Evolutionary conservation across 2,329 filamentous ascomycete species (phyloP), one percentile per base, ranked within the genome.

Genomic region (Erysiphe pisi): DNA sequence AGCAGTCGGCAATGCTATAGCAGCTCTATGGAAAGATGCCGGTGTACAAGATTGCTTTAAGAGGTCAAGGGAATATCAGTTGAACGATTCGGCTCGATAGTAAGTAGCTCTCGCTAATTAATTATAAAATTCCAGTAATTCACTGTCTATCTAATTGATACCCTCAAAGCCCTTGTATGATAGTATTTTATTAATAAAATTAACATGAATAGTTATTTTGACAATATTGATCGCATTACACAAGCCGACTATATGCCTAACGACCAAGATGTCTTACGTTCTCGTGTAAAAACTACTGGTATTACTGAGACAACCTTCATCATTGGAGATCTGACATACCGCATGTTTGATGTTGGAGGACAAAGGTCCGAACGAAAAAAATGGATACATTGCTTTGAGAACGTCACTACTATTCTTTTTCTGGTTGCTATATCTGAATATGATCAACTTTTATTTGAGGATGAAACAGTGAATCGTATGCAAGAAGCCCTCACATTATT

Each of bases 271-370:
- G 91, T 98, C 80, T 87, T 98, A 76, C 92, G 95, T 80, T 96
- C 94, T 77, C 89, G 94, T 83, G 84, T 98, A 84, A 89, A 94
- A 81, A 98, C 94, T 31, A 98, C 95, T 14, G 94, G 94, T 82
- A 98, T 98, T 81, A 98, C 93, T 77, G 94, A 98, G 83, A 97
- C 94, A 2, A 89, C 94, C 78, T 98, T 98, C 83, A 93, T 97
- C 83, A 88, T 97, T 52, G 93, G 93, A 78, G 91, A 95, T 82
- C 88, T 97, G 80, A 97, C 93, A 78, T 98, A 97, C 85, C 91
- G 94, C 80, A 98, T 98, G 90, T 91, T 92, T 83, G 90, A 92
- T 81, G 90, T 92, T 76, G 90, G 90, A 82, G 90, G 90, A 80
- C 90, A 92, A 82, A 85, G 90, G 79, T 92, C 90, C 16, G 90